phyloP scores from a whole-genome alignment of 345 rosid species.

The Linum trigynum region DNA sequence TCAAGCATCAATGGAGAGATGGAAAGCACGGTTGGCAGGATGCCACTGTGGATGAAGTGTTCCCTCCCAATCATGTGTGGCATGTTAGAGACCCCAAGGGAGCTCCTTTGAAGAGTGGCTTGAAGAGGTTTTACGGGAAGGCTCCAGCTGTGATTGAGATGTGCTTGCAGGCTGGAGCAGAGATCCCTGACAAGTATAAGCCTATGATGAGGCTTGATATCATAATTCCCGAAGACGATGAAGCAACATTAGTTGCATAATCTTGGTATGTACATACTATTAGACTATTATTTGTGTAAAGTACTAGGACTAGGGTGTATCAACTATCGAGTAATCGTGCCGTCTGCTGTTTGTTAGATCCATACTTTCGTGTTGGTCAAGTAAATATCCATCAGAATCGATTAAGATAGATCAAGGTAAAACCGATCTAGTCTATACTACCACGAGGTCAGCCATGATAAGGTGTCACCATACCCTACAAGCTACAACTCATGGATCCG shows the following conservation, averaged over 20 bases:
- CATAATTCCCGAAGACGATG: constrained; percentile 62
- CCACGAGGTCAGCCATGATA: no score
- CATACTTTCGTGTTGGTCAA: no score
- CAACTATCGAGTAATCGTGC: no score
- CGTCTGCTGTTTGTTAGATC: no score
- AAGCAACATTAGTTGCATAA: constrained; percentile 55
- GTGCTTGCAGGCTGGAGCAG: constrained; percentile 73
- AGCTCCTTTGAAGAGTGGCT: constrained; percentile 43
- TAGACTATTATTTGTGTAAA: background rate
- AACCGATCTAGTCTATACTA: no score
- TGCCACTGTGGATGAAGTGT: constrained; percentile 59
- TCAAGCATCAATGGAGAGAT: constrained; percentile 95
- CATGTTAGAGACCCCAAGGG: constrained; percentile 64
- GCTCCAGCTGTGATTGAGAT: constrained; percentile 75
- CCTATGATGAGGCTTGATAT: constrained; percentile 97
- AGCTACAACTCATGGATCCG: no score
- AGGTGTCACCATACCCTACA: no score
- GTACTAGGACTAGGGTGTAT: background rate
- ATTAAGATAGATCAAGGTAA: no score
- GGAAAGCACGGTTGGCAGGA: constrained; percentile 98
- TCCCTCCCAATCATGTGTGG: constrained; percentile 78
- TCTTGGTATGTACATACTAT: background rate
- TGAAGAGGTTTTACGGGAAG: constrained; percentile 76
- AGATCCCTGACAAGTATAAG: constrained; percentile 47
- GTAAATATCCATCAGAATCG: no score